phyloP scores from a whole-genome alignment of 2,329 filamentous ascomycete genomes.

The Pleoardoris graminearum region DNA sequence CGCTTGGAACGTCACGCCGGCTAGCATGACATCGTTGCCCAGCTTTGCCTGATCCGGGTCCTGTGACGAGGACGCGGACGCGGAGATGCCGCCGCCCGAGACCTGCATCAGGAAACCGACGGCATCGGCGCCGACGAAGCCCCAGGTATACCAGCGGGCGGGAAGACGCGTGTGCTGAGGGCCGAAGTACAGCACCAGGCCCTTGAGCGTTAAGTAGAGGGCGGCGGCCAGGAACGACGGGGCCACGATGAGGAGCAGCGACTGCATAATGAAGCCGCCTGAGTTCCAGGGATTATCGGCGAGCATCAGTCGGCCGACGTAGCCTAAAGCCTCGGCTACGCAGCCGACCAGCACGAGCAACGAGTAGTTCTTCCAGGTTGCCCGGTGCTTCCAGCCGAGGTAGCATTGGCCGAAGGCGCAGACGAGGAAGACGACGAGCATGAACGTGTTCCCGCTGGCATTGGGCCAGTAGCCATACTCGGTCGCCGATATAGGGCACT shows the following conservation, averaged over 20 bases:
- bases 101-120: slow-evolving; percentile 6
- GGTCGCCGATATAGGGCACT: too few relatives aligned
- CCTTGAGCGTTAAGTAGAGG: background rate
- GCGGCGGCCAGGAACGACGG: slow-evolving; percentile 4
- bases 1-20: slow-evolving; percentile 9
- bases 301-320: background rate
- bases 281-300: background rate
- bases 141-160: slow-evolving; percentile 5
- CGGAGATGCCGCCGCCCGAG: too few relatives aligned
- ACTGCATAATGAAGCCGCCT: background rate
- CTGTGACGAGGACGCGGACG: too few relatives aligned
- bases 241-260: background rate
- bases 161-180: slow-evolving; percentile 4
- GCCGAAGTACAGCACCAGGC: slow-evolving; percentile 6
- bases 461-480: too few relatives aligned
- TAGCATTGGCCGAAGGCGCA: too few relatives aligned
- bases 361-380: background rate
- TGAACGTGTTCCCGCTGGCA: too few relatives aligned
- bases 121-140: slow-evolving; percentile 3
- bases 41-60: background rate
- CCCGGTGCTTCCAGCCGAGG: background rate
- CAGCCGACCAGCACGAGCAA: background rate
- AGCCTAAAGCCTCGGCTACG: background rate
- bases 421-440: too few relatives aligned
- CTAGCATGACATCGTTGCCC: slow-evolving; percentile 6